Base-by-base conservation (phyloP, 2,329 filamentous ascomycete genomes). In the Ophiognomonia clavigignenti-juglandacearum region DNA sequence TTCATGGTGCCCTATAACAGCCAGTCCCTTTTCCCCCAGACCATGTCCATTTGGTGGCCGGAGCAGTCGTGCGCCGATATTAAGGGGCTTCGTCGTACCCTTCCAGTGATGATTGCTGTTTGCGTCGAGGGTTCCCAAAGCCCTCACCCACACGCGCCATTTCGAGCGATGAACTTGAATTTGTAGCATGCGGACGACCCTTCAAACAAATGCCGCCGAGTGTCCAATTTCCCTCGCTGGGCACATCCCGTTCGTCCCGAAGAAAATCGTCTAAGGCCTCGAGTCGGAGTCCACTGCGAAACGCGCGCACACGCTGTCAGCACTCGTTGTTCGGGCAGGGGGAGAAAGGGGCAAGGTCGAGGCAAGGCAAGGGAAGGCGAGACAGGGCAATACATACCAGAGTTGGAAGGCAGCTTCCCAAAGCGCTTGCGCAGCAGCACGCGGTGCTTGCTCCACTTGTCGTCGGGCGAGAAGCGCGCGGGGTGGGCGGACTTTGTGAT, bases 401-500 rank as follows among this genome's bases (percentile, higher is more conserved):
- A 85, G 77, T 95, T 88, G 45, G 87, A 93, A 66, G 96, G 73
- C 53, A 97, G 81, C 54, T 96, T 77, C 40, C 85, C 85, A 64
- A 95, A 97, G 63, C 93, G 80, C 75, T 88, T 90, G 84, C 96
- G 96, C 61, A 97, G 78, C 18, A 90, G 95, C 41, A 97, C 90
- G 59, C 93, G 83, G 73, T 97, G 92, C 64, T 89, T 87, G 62
- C 90, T 96, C 80, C 95, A 97, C 78, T 96, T 96, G 78, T 98
- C 93, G 72, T 98, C 93, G 54, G 93, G 93, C 39, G 89, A 96
- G 77, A 97, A 98, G 58, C 93, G 81, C 36, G 93, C 93, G 39
- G 93, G 92, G 73, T 97, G 92, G 47, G 93, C 93, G 45, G 87
- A 93, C 78, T 95, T 96, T 67, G 92, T 95, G 63, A 96, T 88